Base-by-base conservation (phyloP, 1,139 yeast genomes). In the Sugiyamaella neomexicana region DNA sequence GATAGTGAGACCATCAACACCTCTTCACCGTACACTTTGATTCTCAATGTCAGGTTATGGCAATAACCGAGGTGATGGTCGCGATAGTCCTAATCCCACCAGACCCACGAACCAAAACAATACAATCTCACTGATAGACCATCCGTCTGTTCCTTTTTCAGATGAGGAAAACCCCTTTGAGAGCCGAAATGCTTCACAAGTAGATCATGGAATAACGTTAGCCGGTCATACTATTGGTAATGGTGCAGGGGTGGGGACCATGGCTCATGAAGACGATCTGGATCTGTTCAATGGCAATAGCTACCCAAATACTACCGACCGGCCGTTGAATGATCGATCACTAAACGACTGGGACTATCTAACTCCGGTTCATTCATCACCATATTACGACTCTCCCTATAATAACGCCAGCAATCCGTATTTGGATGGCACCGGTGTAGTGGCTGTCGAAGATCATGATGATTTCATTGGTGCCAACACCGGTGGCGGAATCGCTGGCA, bases 391-490 rank as follows among this genome's bases (percentile, higher is more conserved):
- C 29, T 38, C 50, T 31, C 52, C 51, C 15, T 41, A 45, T 43
- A 44, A 50, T 38, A 48, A 39, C 34, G 57, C 51, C n/a, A 39
- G 45, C 20, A 47, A 47, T 47, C 51, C 52, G 37, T 61, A 60
- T 46, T 54, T 61, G 40, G 64, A 61, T 39, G 64, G 63, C 6
- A 47, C 62, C 5, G 64, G 63, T n/a, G 52, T 60, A 20, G 64
- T 59, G 8, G 59, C 60, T 2, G 62, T 53, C 46, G 52, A 55
- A 27, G 55, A 55, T 20, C 47, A 54, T 27, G 47, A 58, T 32
- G 62, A 59, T 38, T 50, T 46, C 38, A 17, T 16, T 34, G 23
- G 48, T 29, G 34, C 8, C 34, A 29, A 29, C 34, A 29, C 25
- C 25, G 25, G 25, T 20, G 16, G 40, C 10, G 49, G 49, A 2